Conservation (phyloP, 495 filamentous ascomycete species). For the Penicillium soppii region DNA sequence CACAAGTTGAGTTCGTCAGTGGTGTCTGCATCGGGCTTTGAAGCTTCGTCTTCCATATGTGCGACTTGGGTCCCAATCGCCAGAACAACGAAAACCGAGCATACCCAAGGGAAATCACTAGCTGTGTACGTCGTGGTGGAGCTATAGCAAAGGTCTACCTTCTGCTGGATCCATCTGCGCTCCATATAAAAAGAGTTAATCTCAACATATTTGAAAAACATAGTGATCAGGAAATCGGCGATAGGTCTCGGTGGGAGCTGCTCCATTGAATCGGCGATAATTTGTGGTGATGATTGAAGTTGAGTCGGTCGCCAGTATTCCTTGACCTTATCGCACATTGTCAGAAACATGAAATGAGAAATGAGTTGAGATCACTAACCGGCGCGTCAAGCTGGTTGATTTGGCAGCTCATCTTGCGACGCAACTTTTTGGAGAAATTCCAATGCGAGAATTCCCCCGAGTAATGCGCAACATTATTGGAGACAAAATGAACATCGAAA, state of each 20-base stretch:
- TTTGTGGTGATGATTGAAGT: conserved; percentile 37
- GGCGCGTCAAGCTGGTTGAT: conserved; percentile 26
- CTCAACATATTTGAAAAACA: conserved; percentile 49
- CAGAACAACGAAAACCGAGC: conserved; percentile 43
- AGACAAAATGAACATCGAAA: conserved; percentile 40
- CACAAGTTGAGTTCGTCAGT: conserved; percentile 32
- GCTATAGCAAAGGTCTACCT: conserved; percentile 39
- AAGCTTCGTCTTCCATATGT: conserved; percentile 42
- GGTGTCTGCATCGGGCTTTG: conserved; percentile 16
- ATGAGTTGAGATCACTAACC: conserved; percentile 16
- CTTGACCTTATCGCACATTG: conserved; percentile 27
- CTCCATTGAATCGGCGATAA: conserved; percentile 32
- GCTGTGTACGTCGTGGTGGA: conserved; percentile 28
- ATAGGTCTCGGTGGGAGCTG: conserved; percentile 46
- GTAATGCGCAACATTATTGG: conserved; percentile 47
- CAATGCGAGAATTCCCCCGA: conserved; percentile 50
- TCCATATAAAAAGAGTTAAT: conserved; percentile 49
- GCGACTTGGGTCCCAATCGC: conserved; percentile 51
- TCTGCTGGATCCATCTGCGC: conserved; percentile 41
- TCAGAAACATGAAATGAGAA: neutral
- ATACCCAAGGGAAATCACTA: conserved; percentile 41
- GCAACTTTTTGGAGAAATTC: conserved; percentile 46
- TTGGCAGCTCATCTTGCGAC: conserved; percentile 38
- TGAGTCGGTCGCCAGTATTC: conserved; percentile 48
- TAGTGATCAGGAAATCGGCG: conserved; percentile 43